Base-by-base conservation (phyloP, 495 filamentous ascomycete genomes). In the Daldinia concentrica region DNA sequence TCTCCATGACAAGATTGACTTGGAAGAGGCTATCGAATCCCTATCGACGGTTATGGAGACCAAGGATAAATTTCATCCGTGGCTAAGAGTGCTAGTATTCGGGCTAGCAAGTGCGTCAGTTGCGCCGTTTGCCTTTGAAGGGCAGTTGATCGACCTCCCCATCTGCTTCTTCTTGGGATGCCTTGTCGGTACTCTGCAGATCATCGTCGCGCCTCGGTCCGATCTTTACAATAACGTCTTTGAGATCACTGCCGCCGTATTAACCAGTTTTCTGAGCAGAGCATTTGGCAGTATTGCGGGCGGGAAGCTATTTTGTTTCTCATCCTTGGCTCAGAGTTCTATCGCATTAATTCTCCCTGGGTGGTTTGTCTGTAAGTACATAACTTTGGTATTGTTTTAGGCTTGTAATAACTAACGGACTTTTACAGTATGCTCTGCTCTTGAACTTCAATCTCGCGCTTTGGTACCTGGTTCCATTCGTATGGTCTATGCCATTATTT, bases 401-500 rank as follows among this genome's bases (percentile, higher is more conserved):
- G 8, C 0, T 6, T 48, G 6, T 24, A 0, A 9, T n/a, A 2
- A 24, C 78, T 77, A 56, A 79, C 63, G 5, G 22, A 29, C 24
- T 22, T n/a, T n/a, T 77, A 77, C 74, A 82, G 83, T 76, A 63
- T 84, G 64, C 77, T 97, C 54, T 94, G 91, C 77, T 52, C 85
- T 98, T 30, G 95, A 98, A 78, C 87, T 98, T 0, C 95, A 98
- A 77, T 95, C 91, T 8, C 86, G 88, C 58, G 90, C 90, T 65
- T 90, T 98, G 55, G 90, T 98, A 5, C 93, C 95, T 17, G 95
- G 95, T 1, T 94, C 92, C 6, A 92, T 97, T 11, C 92, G 95
- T 52, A 94, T 98, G 91, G 93, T 98, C 6, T 97, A 98, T 70
- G 93, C 95, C 7, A 91, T 98, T 61, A 95, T 98, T 32, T 98